Base-by-base conservation (phyloP, 2,329 filamentous ascomycete genomes). In the Ascochyta pisi region DNA sequence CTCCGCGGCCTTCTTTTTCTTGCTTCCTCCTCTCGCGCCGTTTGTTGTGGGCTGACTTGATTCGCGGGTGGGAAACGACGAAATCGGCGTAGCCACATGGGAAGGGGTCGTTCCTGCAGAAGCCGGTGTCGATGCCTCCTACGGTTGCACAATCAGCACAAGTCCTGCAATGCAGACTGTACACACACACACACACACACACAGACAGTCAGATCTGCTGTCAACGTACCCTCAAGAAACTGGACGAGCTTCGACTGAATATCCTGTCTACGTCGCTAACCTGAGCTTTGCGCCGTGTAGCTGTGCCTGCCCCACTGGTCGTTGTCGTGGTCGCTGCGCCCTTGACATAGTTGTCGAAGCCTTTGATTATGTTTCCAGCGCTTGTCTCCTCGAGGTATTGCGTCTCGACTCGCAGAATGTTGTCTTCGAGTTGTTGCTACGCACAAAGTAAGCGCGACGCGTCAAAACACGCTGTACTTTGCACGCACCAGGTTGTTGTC, bases 331-430 rank as follows among this genome's bases (percentile, higher is more conserved):
- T 81, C n/a, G 86, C 85, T 8, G 85, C 70, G 50, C 91, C 93
- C 77, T 99, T 99, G 81, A 96, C 96, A 79, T 98, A 99, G 73
- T 92, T 96, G 76, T 99, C 95, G 76, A 99, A 99, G 22, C 95
- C 95, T 44, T 91, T 92, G 74, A 99, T 94, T 73, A 99, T 98
- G 79, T 99, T 99, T 40, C 95, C 95, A 19, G 85, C 85, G 66
- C 83, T 86, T 13, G 88, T 89, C 69, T 92, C 92, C 75, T 98
- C 94, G 47, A 99, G 86, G 75, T 99, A 99, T 16, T 88, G 84
- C 54, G 88, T 86, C 76, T 99, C 95, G 69, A 91, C 89, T 62
- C 89, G 87, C 72, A 85, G 87, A 67, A 99, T 98, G 62, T 85
- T 84, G 45, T 96, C 91, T 80, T 99, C 95, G 55, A 88, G 77